A percentile compares a stretch with the other conserved stretches of the same genome.
Conservation (phyloP, 2,329 filamentous ascomycete species). For the Penicillium fuscoglaucum region DNA sequence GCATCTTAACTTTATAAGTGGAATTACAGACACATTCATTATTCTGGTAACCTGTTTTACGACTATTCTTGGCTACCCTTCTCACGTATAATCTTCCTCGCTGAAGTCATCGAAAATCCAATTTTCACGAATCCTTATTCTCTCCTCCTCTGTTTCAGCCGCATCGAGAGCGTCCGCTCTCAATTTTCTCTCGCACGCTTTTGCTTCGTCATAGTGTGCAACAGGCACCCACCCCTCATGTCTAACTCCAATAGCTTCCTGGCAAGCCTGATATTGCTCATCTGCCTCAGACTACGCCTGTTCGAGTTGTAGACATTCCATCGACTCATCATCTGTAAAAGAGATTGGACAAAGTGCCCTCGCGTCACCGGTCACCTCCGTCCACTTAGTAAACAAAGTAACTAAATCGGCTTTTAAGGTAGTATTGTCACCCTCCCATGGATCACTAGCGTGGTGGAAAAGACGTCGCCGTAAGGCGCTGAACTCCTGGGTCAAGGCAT, state of each 20-base stretch:
- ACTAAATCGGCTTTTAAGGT: neutral
- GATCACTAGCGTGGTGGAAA: neutral
- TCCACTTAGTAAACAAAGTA: neutral
- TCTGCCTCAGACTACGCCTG: neutral
- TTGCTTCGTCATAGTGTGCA: neutral
- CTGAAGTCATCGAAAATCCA: neutral
- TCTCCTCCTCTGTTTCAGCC: neutral
- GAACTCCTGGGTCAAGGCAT: neutral
- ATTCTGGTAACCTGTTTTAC: too few relatives aligned
- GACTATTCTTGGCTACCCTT: neutral
- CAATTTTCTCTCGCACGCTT: neutral
- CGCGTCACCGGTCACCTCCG: neutral
- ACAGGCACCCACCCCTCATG: neutral
- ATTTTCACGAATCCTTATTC: neutral
- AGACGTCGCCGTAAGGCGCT: neutral
- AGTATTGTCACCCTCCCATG: neutral
- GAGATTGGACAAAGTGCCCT: neutral
- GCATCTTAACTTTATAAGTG: too few relatives aligned
- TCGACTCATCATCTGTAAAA: neutral
- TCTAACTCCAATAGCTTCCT: neutral
- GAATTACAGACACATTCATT: too few relatives aligned
- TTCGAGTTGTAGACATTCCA: neutral
- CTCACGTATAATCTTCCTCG: neutral
- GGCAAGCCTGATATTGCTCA: neutral
- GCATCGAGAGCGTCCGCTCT: neutral